A percentile compares a stretch with the other conserved stretches of the same genome.
phyloP scores from a whole-genome alignment of 2,329 filamentous ascomycete species.

The Diaporthe vaccinii region DNA sequence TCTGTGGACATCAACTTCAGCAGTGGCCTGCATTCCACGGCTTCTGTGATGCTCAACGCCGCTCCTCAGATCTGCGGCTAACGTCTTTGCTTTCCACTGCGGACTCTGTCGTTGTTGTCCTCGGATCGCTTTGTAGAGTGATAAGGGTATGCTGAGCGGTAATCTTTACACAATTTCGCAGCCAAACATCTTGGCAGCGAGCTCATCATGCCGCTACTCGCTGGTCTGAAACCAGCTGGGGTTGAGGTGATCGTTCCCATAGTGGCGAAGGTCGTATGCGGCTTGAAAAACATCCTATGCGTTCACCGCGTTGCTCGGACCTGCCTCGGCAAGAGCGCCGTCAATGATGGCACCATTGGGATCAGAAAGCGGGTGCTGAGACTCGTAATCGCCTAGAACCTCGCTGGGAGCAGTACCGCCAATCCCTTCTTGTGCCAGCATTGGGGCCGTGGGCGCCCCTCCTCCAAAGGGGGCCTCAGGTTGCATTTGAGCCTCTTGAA shows the following conservation, averaged over 20 bases:
- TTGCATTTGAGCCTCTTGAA: constrained; percentile 39
- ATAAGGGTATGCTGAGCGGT: neutral
- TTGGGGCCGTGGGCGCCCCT: constrained; percentile 32
- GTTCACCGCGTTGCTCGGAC: constrained; percentile 26
- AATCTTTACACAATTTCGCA: neutral
- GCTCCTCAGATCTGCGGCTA: neutral
- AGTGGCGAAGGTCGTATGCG: constrained; percentile 10
- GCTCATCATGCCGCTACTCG: neutral
- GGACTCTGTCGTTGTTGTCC: neutral
- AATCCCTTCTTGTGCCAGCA: constrained; percentile 33
- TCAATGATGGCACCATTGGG: constrained; percentile 11
- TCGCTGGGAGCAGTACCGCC: constrained; percentile 28
- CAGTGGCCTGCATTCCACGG: neutral
- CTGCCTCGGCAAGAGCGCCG: constrained; percentile 27
- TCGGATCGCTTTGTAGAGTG: neutral
- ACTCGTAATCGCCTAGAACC: constrained; percentile 30
- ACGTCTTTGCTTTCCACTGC: neutral
- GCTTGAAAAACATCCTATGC: constrained; percentile 27
- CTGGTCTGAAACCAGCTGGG: neutral
- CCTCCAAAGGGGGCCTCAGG: constrained; percentile 31
- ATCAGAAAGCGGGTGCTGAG: constrained; percentile 24
- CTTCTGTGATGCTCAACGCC: neutral
- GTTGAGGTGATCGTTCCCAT: neutral
- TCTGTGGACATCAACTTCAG: neutral
- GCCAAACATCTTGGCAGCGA: neutral